Percentiles rank a stretch among this genome's conserved stretches.
Evolutionary conservation across 1,284 basidiomycete genomes (phyloP).

Genomic region (Cerioporus squamosus): DNA sequence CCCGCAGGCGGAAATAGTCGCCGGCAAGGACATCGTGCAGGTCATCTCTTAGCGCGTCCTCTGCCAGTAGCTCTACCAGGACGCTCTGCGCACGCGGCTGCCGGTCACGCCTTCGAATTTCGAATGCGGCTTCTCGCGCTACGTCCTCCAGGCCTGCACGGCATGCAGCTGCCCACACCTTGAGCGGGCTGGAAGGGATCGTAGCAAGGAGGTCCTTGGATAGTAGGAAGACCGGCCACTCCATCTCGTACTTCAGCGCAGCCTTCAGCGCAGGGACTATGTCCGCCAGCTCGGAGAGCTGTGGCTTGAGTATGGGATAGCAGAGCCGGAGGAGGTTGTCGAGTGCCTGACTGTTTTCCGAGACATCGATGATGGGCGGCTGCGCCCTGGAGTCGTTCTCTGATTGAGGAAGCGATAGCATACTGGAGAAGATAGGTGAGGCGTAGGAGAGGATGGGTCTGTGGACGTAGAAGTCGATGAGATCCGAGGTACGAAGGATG

Average conservation of each 20-base stretch:
- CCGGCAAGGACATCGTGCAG: constrained; percentile 16
- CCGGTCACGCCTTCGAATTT: not conserved
- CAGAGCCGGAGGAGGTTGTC: constrained; percentile 20
- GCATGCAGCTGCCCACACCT: constrained; percentile 22
- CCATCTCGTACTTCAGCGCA: constrained; percentile 26
- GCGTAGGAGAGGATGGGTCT: constrained; percentile 33
- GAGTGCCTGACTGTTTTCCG: constrained; percentile 16
- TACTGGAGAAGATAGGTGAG: constrained; percentile 36
- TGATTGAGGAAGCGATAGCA: constrained; percentile 18
- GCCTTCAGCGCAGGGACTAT: constrained; percentile 13
- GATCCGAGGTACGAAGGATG: constrained; percentile 14
- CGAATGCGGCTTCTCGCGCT: constrained; percentile 10
- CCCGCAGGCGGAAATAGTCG: constrained; percentile 19
- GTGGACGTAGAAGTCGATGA: constrained; percentile 18
- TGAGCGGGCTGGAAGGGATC: constrained; percentile 4
- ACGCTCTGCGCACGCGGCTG: constrained; percentile 1
- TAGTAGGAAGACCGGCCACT: constrained; percentile 7
- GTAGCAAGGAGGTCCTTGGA: constrained; percentile 9
- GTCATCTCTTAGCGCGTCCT: not conserved
- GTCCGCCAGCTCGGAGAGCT: constrained; percentile 3
- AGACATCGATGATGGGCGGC: constrained; percentile 4
- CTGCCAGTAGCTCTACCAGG: constrained; percentile 4
- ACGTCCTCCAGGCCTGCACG: constrained; percentile 15
- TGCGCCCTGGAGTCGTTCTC: not conserved
- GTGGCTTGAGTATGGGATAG: constrained; percentile 24